Conservation (phyloP, 371 early-diverging fungal genomes). For the Parasitella parasitica region DNA sequence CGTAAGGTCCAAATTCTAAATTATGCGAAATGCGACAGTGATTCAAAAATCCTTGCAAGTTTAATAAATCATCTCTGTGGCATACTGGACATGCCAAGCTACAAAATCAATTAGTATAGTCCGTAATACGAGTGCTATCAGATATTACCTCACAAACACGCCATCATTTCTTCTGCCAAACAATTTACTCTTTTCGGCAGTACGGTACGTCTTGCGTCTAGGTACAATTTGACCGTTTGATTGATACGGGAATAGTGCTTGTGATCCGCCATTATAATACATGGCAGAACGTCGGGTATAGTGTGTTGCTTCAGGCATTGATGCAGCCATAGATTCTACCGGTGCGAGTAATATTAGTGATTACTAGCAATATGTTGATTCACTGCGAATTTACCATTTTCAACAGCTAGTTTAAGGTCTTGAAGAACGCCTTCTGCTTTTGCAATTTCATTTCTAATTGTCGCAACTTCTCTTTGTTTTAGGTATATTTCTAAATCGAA, state of each 20-base stretch:
- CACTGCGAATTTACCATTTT: slow-evolving; percentile 50
- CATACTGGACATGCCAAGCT: slow-evolving; percentile 61
- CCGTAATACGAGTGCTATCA: neutral
- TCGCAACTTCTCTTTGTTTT: slow-evolving; percentile 59
- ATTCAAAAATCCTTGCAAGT: slow-evolving; percentile 77
- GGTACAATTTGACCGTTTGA: slow-evolving; percentile 1
- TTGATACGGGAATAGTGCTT: slow-evolving; percentile 6
- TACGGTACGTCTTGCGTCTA: slow-evolving; percentile 17
- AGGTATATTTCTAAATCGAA: slow-evolving; percentile 74
- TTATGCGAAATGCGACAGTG: slow-evolving; percentile 77
- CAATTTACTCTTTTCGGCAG: slow-evolving; percentile 20
- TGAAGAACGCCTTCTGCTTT: slow-evolving; percentile 54
- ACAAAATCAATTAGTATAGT: neutral
- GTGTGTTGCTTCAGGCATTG: slow-evolving; percentile 33
- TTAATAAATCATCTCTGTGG: slow-evolving; percentile 66
- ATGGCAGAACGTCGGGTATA: slow-evolving; percentile 46
- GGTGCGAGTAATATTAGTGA: neutral
- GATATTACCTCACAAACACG: slow-evolving; percentile 55
- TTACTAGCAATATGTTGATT: neutral
- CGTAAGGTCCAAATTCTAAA: slow-evolving; percentile 67
- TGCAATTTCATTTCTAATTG: slow-evolving; percentile 57
- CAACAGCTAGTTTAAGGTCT: slow-evolving; percentile 50
- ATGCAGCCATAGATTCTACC: slow-evolving; percentile 22
- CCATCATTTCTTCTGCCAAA: slow-evolving; percentile 62
- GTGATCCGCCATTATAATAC: slow-evolving; percentile 20